Conservation (phyloP, 164 flowering plant genomes). For the Brasenia schreberi region DNA sequence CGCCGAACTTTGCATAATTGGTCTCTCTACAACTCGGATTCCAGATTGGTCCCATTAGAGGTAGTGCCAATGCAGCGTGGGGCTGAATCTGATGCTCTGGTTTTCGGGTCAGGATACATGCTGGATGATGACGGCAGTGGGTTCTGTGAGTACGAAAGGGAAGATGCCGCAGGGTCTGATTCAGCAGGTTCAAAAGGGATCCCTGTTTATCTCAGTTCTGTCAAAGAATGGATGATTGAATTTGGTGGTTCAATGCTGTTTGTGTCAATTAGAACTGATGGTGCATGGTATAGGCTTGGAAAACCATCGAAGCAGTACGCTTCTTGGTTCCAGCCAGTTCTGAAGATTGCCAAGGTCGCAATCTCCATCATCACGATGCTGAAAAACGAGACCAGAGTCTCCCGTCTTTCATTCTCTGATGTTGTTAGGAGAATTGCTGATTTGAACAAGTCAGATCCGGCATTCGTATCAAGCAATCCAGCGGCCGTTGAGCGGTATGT, state of each 20-base stretch:
- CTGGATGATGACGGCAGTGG: conserved; percentile 77
- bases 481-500: conserved; percentile 55
- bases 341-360: conserved; percentile 63
- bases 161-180: conserved; percentile 30
- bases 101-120: conserved; percentile 85
- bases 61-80: conserved; percentile 87
- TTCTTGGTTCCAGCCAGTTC: conserved; percentile 74
- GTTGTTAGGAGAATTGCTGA: conserved; percentile 48
- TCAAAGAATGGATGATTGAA: conserved; percentile 96
- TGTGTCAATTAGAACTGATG: conserved; percentile 71
- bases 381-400: conserved; percentile 55
- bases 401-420: conserved; percentile 62
- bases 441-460: conserved; percentile 27
- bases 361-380: conserved; percentile 51
- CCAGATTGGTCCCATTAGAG: conserved; percentile 74
- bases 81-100: conserved; percentile 71
- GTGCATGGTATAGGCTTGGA: conserved; percentile 96
- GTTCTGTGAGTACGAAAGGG: conserved; percentile 42
- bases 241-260: conserved; percentile 70
- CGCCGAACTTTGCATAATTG: conserved; percentile 80
- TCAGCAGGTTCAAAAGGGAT: conserved; percentile 41
- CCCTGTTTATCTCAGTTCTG: conserved; percentile 75
- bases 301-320: conserved; percentile 91
- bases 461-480: conserved; percentile 49
- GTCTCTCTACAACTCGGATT: conserved; percentile 87